Evolutionary conservation across 495 filamentous ascomycete species (phyloP), one percentile per base, ranked within the genome.

Genomic region (Chaetomium tenue): DNA sequence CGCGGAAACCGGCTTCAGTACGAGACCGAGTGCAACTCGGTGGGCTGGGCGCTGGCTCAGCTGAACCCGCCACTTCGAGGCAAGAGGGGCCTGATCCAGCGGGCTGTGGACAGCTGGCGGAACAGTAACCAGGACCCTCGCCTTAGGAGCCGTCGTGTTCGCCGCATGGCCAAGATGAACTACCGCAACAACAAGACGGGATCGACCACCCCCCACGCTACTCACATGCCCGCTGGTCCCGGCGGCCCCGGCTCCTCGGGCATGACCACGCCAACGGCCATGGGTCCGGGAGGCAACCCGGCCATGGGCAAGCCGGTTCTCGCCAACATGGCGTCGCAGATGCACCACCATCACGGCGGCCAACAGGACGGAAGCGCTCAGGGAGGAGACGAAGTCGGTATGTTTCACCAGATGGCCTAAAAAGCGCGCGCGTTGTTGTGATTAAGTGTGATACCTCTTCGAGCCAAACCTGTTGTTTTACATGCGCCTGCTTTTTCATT

Each of bases 61-160:
- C 81, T 98, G 47, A 98, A 98, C 74, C 89, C 92, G 2, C 89
- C 89, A 51, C 83, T 98, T 30, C 83, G 93, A 57, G 93, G 92
- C 57, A 98, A 98, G 78, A 86, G 94, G 56, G 94, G 94, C 11
- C 82, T 98, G 66, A 98, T 98, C 64, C 94, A 98, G 77, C 85
- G 94, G 55, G 94, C 94, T 22, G 94, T 98, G 39, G 94, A 98
- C 77, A 97, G 93, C 75, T 98, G 94, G 94, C 82, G 94, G 54
- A 98, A 98, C 76, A 98, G 95, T 82, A 98, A 98, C 76, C 92
- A 96, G 77, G 94, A 98, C 67, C 90, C 90, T 22, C 84, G 92
- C 65, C 78, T 98, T 70, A 86, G 94, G 71, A 97, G 93, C 77
- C 80, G 94, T 72, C 86, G 94, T 61, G 94, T 98, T 47, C 86